These are phyloP conservation scores for Euphorbia celastroides DNA, from an alignment of 441 rosid genomes.

Conservation along the genomic window DNA sequence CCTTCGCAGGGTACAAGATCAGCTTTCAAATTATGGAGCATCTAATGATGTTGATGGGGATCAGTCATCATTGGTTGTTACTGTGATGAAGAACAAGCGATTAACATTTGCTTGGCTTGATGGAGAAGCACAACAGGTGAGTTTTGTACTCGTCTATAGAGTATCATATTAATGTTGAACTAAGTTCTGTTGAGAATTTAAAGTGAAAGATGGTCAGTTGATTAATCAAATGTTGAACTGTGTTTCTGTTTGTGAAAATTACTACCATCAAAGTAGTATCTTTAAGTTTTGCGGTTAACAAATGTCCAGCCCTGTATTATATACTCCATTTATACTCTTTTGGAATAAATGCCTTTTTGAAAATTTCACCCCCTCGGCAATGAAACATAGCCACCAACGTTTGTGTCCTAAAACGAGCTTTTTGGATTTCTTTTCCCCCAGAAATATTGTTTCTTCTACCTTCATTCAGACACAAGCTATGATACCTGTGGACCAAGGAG, in stretches of 20 bases:
- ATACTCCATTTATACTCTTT: background rate
- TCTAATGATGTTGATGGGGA: slow-evolving; percentile 37
- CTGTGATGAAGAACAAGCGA: slow-evolving; percentile 55
- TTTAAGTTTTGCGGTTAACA: background rate
- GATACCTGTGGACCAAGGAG: slow-evolving; percentile 95
- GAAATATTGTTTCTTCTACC: slow-evolving; percentile 90
- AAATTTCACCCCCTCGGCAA: background rate
- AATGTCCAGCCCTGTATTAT: background rate
- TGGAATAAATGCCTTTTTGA: background rate
- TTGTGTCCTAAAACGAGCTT: slow-evolving; percentile 17
- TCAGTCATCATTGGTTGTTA: slow-evolving; percentile 38
- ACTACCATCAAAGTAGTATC: background rate
- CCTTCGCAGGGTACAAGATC: slow-evolving; percentile 80
- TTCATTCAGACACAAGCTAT: slow-evolving; percentile 73
- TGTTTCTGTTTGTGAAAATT: background rate
- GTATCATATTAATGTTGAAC: slow-evolving; percentile 7
- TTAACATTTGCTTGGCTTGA: slow-evolving; percentile 91
- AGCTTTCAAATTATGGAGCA: slow-evolving; percentile 38
- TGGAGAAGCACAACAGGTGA: slow-evolving; percentile 84
- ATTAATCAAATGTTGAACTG: too few relatives aligned
- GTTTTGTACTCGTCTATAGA: slow-evolving; percentile 17
- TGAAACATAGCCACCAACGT: background rate
- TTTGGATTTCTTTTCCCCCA: slow-evolving; percentile 32
- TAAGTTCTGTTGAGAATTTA: background rate
- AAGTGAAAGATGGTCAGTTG: background rate